Percentiles rank a stretch among this genome's conserved stretches.
phyloP scores from a whole-genome alignment of 768 basidiomycete species.

The Suillus fuscotomentosus region DNA sequence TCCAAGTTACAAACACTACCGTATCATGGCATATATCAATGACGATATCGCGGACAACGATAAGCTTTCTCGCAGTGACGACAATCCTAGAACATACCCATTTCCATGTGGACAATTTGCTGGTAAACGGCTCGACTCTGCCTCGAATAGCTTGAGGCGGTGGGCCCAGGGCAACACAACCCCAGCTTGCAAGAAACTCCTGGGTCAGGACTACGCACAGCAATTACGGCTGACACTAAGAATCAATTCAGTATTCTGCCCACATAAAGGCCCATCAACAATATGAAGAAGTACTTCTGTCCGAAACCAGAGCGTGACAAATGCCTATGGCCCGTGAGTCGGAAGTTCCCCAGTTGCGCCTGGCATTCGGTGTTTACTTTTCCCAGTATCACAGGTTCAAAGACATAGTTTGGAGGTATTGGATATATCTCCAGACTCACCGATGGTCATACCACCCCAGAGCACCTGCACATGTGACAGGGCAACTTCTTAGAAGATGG shows the following conservation, averaged over 20 bases:
- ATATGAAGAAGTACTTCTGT: conserved; percentile 22
- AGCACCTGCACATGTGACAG: not conserved
- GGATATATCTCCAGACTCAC: not conserved
- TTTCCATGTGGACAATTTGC: conserved; percentile 5
- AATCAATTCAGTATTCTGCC: conserved; percentile 11
- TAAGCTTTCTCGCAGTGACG: no score
- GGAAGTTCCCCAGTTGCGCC: not conserved
- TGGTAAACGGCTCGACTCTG: conserved; percentile 4
- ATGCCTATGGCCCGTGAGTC: not conserved
- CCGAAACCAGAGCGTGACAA: not conserved
- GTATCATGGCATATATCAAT: not conserved
- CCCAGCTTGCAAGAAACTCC: not conserved
- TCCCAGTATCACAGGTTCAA: not conserved
- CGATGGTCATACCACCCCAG: not conserved
- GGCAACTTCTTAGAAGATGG: conserved; percentile 1
- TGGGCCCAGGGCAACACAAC: conserved; percentile 14
- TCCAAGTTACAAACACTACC: not conserved
- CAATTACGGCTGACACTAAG: not conserved
- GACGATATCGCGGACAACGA: not conserved
- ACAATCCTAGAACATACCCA: conserved; percentile 18
- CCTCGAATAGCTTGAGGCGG: not conserved
- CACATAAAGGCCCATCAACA: no score
- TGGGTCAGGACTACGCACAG: conserved; percentile 15
- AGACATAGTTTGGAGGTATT: not conserved
- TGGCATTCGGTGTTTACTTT: not conserved